phyloP scores from a whole-genome alignment of 495 filamentous ascomycete genomes.

The Letharia lupina region DNA sequence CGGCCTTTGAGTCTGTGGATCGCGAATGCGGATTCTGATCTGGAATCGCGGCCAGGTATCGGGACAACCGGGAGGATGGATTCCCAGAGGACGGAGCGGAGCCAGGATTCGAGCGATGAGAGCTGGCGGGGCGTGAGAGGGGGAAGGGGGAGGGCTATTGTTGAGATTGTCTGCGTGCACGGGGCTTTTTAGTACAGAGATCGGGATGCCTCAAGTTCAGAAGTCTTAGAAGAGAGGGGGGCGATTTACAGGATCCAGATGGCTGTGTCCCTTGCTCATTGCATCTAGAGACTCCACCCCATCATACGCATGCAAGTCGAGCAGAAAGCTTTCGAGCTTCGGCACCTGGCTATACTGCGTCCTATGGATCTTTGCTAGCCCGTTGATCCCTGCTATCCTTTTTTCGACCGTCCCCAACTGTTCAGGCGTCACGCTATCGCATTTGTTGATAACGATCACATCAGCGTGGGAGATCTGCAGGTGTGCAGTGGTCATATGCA shows the following conservation, averaged over 20 bases:
- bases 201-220: no score
- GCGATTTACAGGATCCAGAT: conserved; percentile 67
- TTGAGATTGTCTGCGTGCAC: conserved; percentile 70
- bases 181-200: background rate
- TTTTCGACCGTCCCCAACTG: conserved; percentile 57
- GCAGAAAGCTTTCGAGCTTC: conserved; percentile 69
- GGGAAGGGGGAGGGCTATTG: conserved; percentile 58
- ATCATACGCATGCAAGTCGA: conserved; percentile 93
- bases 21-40: conserved; percentile 43
- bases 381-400: conserved; percentile 77
- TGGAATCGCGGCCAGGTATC: conserved; percentile 5
- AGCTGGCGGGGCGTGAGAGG: conserved; percentile 46
- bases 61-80: conserved; percentile 45
- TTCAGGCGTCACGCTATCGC: conserved; percentile 67
- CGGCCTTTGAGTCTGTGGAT: conserved; percentile 84
- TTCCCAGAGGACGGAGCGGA: conserved; percentile 81
- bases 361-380: conserved; percentile 72
- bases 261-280: conserved; percentile 60
- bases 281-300: conserved; percentile 56
- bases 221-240: background rate
- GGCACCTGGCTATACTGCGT: conserved; percentile 74
- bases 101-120: conserved; percentile 64
- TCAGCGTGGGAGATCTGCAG: conserved; percentile 97
- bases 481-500: conserved; percentile 79
- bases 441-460: conserved; percentile 88